These are phyloP conservation scores for Capsicum baccatum DNA, from an alignment of 257 asterid genomes.

Conservation along the genomic window DNA sequence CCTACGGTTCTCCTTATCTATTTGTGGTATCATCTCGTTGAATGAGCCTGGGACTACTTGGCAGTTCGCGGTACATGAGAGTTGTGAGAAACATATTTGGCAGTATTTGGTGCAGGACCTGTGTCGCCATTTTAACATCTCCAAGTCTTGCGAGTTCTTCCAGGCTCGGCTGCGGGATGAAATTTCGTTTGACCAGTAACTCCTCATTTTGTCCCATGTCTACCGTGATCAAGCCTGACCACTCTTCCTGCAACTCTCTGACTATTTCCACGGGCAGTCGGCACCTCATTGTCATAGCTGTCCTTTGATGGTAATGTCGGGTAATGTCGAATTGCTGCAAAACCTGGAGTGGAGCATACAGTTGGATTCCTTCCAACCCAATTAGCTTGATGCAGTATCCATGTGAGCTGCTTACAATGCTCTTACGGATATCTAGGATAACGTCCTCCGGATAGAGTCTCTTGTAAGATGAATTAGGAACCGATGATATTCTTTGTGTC, in stretches of 20 bases:
- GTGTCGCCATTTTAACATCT: not conserved
- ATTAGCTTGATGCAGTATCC: too few relatives aligned
- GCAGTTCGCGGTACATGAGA: not conserved
- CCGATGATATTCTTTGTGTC: not conserved
- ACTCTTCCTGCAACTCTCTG: not conserved
- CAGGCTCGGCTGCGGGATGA: not conserved
- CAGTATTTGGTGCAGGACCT: not conserved
- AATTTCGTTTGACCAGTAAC: not conserved
- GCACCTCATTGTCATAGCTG: not conserved
- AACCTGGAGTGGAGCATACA: too few relatives aligned
- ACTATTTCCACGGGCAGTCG: not conserved
- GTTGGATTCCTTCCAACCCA: too few relatives aligned
- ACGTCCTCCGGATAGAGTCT: too few relatives aligned
- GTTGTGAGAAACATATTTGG: not conserved
- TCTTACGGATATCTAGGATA: too few relatives aligned
- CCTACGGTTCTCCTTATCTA: not conserved
- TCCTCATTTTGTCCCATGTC: not conserved
- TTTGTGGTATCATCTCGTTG: not conserved
- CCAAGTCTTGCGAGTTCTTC: not conserved
- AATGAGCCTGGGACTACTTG: not conserved
- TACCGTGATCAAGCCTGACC: not conserved
- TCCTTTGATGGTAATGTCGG: not conserved
- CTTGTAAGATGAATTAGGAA: too few relatives aligned
- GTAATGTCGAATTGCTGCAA: too few relatives aligned
- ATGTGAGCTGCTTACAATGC: too few relatives aligned